These are phyloP conservation scores for Rhodomyrtus tomentosa DNA, from an alignment of 345 rosid species.

Conservation along the genomic window DNA sequence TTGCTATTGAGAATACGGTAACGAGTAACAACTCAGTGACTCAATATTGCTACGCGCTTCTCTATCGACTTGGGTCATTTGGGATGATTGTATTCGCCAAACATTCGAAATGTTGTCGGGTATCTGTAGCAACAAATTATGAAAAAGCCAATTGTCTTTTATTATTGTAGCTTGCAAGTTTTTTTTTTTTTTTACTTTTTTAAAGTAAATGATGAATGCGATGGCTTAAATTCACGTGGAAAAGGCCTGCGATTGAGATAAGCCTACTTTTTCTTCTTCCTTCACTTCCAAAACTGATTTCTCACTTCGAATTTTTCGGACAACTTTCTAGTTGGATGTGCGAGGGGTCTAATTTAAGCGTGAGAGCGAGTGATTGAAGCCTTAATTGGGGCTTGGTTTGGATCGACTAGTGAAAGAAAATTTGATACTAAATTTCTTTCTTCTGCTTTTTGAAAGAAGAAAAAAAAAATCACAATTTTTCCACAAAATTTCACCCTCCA, in stretches of 20 bases:
- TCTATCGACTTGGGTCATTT: not conserved
- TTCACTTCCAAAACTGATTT: not conserved
- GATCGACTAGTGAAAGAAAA: not conserved
- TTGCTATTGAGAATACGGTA: not conserved
- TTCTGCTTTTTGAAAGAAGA: accelerated
- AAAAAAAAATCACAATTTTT: not conserved
- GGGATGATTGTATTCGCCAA: not conserved
- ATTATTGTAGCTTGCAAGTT: not conserved
- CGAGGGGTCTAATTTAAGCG: not conserved
- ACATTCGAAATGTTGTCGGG: not conserved
- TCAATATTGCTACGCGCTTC: not conserved
- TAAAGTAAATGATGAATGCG: not conserved
- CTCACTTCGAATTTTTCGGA: not conserved
- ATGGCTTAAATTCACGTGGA: not conserved
- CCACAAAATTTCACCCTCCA: not conserved
- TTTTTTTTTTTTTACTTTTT: no score
- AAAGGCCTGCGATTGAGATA: not conserved
- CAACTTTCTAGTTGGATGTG: not conserved
- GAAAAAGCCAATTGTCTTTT: not conserved
- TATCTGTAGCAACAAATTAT: not conserved
- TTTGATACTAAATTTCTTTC: not conserved
- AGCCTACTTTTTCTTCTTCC: not conserved
- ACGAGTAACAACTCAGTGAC: not conserved
- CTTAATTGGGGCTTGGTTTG: not conserved
- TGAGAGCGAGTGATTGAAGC: not conserved